phyloP scores from a whole-genome alignment of 495 filamentous ascomycete genomes.

The Penicillium simplicissimum region DNA sequence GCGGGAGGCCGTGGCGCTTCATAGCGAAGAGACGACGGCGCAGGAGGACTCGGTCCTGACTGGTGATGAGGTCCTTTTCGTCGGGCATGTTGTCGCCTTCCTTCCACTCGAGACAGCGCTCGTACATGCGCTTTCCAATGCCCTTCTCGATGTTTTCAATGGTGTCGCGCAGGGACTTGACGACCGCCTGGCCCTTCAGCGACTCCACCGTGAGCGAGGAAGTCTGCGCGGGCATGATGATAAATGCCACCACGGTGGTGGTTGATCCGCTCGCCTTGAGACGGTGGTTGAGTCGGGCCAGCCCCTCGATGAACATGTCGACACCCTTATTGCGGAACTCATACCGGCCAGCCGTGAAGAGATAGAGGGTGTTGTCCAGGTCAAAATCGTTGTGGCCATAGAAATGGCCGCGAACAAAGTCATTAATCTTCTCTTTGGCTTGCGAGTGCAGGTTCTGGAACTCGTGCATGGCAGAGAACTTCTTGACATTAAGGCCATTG shows the following conservation, averaged over 20 bases:
- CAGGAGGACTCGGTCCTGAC: slow-evolving; percentile 89
- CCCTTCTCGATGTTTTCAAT: slow-evolving; percentile 86
- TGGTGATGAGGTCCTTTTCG: slow-evolving; percentile 90
- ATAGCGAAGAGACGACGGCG: slow-evolving; percentile 91
- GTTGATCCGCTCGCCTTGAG: slow-evolving; percentile 84
- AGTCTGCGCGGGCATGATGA: slow-evolving; percentile 99
- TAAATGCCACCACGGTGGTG: slow-evolving; percentile 96
- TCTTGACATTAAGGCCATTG: slow-evolving; percentile 97
- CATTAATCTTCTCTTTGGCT: slow-evolving; percentile 95
- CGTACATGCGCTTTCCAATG: slow-evolving; percentile 91
- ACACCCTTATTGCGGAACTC: slow-evolving; percentile 98
- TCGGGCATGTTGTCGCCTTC: slow-evolving; percentile 91
- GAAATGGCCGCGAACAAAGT: slow-evolving; percentile 97
- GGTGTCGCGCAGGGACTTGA: slow-evolving; percentile 93
- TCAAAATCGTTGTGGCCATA: slow-evolving; percentile 98
- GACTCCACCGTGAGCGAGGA: slow-evolving; percentile 93
- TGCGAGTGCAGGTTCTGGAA: slow-evolving; percentile 98
- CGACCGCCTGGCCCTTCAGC: slow-evolving; percentile 92
- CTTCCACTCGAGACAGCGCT: slow-evolving; percentile 89
- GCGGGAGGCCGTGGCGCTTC: slow-evolving; percentile 86
- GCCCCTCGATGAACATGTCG: slow-evolving; percentile 98
- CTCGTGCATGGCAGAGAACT: slow-evolving; percentile 97
- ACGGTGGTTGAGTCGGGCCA: slow-evolving; percentile 90
- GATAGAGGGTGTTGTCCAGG: slow-evolving; percentile 94
- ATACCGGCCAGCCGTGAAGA: slow-evolving; percentile 95